Evolutionary conservation across 2,329 filamentous ascomycete species (phyloP).

Genomic region (Epichloe uncinata): DNA sequence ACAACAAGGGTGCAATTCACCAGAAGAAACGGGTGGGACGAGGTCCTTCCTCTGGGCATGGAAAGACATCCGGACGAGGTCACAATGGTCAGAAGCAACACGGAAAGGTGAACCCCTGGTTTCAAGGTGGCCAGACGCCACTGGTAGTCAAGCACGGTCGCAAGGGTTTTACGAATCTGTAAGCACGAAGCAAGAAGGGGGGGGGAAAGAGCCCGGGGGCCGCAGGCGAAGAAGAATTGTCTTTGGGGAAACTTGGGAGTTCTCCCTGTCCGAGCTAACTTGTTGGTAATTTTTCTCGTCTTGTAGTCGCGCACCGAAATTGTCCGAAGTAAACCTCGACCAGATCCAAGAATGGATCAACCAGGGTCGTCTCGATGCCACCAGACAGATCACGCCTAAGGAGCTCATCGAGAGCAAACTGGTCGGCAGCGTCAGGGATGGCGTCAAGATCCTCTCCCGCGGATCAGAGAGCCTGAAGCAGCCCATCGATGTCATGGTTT

Average conservation of each 20-base stretch:
- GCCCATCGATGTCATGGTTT: slow-evolving; percentile 81
- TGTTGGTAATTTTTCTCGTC: not conserved
- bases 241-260: not conserved
- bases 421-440: slow-evolving; percentile 73
- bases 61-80: slow-evolving; percentile 89
- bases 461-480: slow-evolving; percentile 56
- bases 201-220: not conserved
- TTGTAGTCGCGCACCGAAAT: slow-evolving; percentile 58
- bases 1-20: slow-evolving; percentile 71
- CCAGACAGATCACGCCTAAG: slow-evolving; percentile 75
- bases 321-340: slow-evolving; percentile 80
- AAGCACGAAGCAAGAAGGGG: slow-evolving; percentile 7
- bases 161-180: slow-evolving; percentile 64
- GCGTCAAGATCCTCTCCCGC: slow-evolving; percentile 78
- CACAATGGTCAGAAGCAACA: slow-evolving; percentile 94
- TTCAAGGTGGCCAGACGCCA: slow-evolving; percentile 91
- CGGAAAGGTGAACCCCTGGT: slow-evolving; percentile 80
- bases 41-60: slow-evolving; percentile 86
- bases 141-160: slow-evolving; percentile 65
- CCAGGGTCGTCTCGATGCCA: slow-evolving; percentile 73
- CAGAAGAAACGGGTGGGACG: slow-evolving; percentile 81
- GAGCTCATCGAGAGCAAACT: slow-evolving; percentile 72
- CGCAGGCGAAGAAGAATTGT: not conserved
- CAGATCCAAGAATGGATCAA: slow-evolving; percentile 88
- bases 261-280: not conserved